Conservation (phyloP, 2,329 filamentous ascomycete species). For the Dactylellina leptospora region DNA sequence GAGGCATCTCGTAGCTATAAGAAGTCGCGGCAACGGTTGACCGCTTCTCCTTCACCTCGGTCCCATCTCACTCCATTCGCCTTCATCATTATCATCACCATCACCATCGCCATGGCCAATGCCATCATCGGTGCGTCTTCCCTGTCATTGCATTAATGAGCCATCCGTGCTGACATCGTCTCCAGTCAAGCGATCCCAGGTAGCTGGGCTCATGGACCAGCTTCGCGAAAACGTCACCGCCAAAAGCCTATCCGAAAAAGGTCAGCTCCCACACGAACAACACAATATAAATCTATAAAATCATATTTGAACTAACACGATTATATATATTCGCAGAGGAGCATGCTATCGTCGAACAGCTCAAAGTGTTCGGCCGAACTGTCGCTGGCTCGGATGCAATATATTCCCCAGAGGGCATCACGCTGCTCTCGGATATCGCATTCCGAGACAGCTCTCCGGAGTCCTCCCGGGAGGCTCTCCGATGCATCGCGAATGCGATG, state of each 20-base stretch:
- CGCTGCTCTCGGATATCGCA: conserved; percentile 79
- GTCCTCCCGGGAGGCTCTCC: conserved; percentile 76
- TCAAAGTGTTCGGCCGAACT: conserved; percentile 82
- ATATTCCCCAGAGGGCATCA: conserved; percentile 79
- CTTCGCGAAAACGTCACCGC: conserved; percentile 27
- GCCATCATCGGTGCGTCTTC: conserved; percentile 24
- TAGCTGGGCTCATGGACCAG: conserved; percentile 34
- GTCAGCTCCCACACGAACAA: conserved; percentile 11
- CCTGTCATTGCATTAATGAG: background rate
- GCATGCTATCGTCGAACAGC: conserved; percentile 66
- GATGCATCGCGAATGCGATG: conserved; percentile 85
- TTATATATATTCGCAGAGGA: conserved; percentile 12
- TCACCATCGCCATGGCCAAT: conserved; percentile 27
- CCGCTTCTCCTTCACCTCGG: background rate
- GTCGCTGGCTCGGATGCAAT: conserved; percentile 78
- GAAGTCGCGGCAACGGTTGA: background rate
- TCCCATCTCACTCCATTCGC: background rate
- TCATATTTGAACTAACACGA: background rate
- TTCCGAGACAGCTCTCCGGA: conserved; percentile 66
- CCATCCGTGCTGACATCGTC: background rate
- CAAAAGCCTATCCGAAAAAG: conserved; percentile 27
- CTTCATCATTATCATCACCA: background rate
- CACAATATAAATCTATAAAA: background rate
- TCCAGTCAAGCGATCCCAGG: conserved; percentile 11
- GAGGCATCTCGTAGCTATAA: background rate